Evolutionary conservation across 345 rosid genomes (phyloP).

Genomic region (Psidium friedrichsthalianum): DNA sequence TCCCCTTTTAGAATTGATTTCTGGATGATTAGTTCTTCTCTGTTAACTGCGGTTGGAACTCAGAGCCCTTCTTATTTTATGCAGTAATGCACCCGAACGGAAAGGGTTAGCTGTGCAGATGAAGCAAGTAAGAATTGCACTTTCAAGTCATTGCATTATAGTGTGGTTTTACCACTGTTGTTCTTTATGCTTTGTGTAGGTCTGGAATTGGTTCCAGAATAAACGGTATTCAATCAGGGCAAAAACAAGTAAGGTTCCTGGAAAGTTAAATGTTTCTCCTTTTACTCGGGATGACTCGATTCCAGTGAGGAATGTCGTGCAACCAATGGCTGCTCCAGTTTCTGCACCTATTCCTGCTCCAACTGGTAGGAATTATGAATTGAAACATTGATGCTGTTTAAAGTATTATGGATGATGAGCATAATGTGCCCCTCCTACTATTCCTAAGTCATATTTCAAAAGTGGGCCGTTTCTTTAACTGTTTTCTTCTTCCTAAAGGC

Average conservation of each 20-base stretch:
- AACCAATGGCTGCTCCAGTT: conserved; percentile 42
- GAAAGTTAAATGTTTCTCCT: conserved; percentile 64
- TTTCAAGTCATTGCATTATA: neutral
- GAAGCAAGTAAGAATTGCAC: conserved; percentile 61
- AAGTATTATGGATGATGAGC: neutral
- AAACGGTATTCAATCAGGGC: conserved; percentile 92
- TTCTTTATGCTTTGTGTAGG: conserved; percentile 24
- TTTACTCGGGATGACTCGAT: conserved; percentile 52
- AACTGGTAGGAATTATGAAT: conserved; percentile 28
- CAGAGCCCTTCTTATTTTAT: conserved; percentile 5
- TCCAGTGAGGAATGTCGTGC: conserved; percentile 49
- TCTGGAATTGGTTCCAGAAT: conserved; percentile 99
- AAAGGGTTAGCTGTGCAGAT: conserved; percentile 84
- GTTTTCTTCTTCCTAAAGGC: neutral
- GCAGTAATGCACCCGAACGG: conserved; percentile 68
- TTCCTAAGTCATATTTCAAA: neutral
- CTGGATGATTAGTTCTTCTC: neutral
- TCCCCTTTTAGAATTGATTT: neutral
- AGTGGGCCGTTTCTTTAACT: neutral
- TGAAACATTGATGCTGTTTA: neutral
- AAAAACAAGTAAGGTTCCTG: conserved; percentile 67
- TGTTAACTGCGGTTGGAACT: neutral
- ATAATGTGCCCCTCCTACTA: neutral
- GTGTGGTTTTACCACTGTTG: neutral
- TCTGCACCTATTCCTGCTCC: conserved; percentile 37